Evolutionary conservation across 208 protist genomes (phyloP), one percentile per base, ranked within the genome.

Genomic region (Leishmania gerbilli): DNA sequence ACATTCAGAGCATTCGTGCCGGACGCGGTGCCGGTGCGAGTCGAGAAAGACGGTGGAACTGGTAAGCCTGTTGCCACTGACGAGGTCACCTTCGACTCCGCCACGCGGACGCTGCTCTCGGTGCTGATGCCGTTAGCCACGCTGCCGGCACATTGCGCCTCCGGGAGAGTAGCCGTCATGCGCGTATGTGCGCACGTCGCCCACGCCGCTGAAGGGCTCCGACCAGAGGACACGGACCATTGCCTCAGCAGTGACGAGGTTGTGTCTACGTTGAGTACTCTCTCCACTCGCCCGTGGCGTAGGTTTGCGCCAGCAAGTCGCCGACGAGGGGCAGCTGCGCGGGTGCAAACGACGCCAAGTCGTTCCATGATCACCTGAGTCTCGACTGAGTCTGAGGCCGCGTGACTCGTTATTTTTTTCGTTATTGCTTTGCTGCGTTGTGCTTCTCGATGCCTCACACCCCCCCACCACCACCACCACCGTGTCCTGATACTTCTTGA

Each of bases 31-130:
- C 11, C 40, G 13, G 9, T n/a, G 31, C 11, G 37, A 71, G 1
- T 71, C 19, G 67, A 45, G 40, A 40, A 47, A 13, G 67, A 71
- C 8, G 67, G 17, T 27, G 67, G 11, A 15, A 71, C 62, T 74
- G 17, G 84, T 71, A 51, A 81, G 17, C 2, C 17, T 81, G 65
- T 79, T 71, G 71, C 37, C 40, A 40, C 17, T 19, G 71, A n/a
- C 21, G 27, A 58, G 71, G 27, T 58, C 71, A 42, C 17, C 47
- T 58, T 76, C 71, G 67, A 42, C 67, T 71, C 40, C 40, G 67
- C 34, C 15, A 71, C 34, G 15, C 31, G 47, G 49, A 15, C n/a
- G n/a, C 71, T 58, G 19, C 7, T 58, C 24, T 76, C 71, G 17
- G 47, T 19, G 40, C 24, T 58, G 24, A 45, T 58, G 27, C 17